These are phyloP conservation scores for Amaranthus hypochondriacus DNA, from an alignment of 148 eudicot genomes.

Conservation along the genomic window DNA sequence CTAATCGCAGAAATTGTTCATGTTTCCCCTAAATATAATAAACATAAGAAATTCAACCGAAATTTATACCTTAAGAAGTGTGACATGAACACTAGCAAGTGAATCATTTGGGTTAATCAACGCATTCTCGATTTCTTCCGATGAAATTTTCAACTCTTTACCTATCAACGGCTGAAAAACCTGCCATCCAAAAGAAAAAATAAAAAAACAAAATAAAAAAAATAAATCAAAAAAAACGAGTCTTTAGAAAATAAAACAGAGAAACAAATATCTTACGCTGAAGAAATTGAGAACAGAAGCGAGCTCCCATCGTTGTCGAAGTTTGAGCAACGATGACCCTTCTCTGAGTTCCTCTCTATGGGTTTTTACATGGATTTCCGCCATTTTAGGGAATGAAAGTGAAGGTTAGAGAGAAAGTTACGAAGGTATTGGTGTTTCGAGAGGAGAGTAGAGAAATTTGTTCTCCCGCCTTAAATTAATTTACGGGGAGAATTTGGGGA, in stretches of 20 bases:
- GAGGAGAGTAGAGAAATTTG: slow-evolving; percentile 4
- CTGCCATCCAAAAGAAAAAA: slow-evolving; percentile 24
- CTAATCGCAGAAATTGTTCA: neutral
- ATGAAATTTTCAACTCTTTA: slow-evolving; percentile 52
- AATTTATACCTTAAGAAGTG: slow-evolving; percentile 58
- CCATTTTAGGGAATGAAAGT: slow-evolving; percentile 10
- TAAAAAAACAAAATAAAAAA: neutral
- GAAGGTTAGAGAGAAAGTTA: slow-evolving; percentile 7
- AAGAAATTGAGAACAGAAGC: slow-evolving; percentile 71
- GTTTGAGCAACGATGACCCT: slow-evolving; percentile 28
- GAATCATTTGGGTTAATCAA: slow-evolving; percentile 51
- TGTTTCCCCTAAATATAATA: neutral
- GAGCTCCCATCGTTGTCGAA: slow-evolving; percentile 71
- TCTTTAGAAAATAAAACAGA: neutral
- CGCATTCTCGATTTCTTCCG: slow-evolving; percentile 71
- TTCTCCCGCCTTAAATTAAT: slow-evolving; percentile 30
- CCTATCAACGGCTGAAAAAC: slow-evolving; percentile 76
- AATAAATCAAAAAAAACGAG: neutral
- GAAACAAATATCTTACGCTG: slow-evolving; percentile 31
- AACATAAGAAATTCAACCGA: neutral
- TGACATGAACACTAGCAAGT: slow-evolving; percentile 64
- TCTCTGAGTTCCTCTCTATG: slow-evolving; percentile 17
- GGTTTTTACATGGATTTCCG: slow-evolving; percentile 5
- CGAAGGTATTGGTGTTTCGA: slow-evolving; percentile 1
- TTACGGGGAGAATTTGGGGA: slow-evolving; percentile 3